Conservation (phyloP, 495 filamentous ascomycete genomes). For the Niebla homalea region DNA sequence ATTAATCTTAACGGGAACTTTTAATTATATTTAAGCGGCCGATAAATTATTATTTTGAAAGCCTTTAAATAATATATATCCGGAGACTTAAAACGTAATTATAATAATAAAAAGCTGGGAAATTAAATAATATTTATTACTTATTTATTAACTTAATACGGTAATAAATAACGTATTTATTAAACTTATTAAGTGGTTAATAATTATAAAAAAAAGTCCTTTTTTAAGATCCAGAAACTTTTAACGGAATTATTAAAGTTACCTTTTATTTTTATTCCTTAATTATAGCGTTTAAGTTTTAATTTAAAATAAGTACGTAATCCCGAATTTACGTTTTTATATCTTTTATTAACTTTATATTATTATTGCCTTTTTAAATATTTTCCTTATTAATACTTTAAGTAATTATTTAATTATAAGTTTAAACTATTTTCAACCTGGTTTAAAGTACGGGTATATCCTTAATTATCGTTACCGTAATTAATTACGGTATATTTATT, state of each 20-base stretch:
- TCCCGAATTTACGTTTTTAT: no score
- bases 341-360: no score
- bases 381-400: no score
- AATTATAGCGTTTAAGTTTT: background rate
- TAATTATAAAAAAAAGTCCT: background rate
- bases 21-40: background rate
- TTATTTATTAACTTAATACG: background rate
- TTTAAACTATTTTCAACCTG: no score
- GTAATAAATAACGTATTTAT: background rate
- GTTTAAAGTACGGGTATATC: no score
- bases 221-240: background rate
- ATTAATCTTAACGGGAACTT: background rate
- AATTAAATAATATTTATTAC: background rate
- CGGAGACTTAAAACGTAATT: background rate
- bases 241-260: background rate
- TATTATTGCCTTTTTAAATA: no score
- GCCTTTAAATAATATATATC: background rate
- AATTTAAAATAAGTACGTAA: background rate
- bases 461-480: no score
- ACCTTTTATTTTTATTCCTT: background rate
- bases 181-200: slow-evolving; percentile 4
- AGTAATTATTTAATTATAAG: no score
- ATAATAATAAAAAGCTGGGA: background rate
- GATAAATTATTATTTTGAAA: no score
- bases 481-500: no score